Conservation (phyloP, 768 basidiomycete genomes). For the Boletus rufocinnamomeus region DNA sequence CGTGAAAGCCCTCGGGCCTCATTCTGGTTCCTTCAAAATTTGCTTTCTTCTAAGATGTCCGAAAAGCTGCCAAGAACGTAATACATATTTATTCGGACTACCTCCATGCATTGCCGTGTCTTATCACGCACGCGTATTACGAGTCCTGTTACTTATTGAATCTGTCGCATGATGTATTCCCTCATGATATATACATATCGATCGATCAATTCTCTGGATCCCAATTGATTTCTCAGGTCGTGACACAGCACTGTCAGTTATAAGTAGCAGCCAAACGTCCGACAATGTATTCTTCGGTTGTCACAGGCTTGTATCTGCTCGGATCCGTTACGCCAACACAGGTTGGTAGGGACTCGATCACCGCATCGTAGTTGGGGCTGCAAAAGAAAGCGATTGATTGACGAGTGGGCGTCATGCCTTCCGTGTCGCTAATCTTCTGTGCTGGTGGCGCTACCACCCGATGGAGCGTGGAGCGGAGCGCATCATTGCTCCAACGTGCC, state of each 20-base stretch:
- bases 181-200: constrained; percentile 16
- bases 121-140: constrained; percentile 20
- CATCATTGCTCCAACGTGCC: constrained; percentile 82
- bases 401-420: constrained; percentile 61
- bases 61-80: too few relatives aligned
- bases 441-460: constrained; percentile 76
- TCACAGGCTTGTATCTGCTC: constrained; percentile 72
- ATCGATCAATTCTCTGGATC: constrained; percentile 13
- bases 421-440: constrained; percentile 47
- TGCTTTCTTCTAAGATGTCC: too few relatives aligned
- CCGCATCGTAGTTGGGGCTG: constrained; percentile 72
- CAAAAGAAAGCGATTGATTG: constrained; percentile 89
- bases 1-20: too few relatives aligned
- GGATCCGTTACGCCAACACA: constrained; percentile 44
- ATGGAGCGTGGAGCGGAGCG: constrained; percentile 77
- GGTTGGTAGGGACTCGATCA: constrained; percentile 72
- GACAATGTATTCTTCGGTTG: constrained; percentile 76
- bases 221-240: neutral
- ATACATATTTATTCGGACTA: constrained; percentile 22
- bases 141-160: constrained; percentile 22
- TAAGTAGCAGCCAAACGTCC: constrained; percentile 65
- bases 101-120: constrained; percentile 15
- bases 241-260: constrained; percentile 31
- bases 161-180: constrained; percentile 18
- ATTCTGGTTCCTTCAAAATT: too few relatives aligned